Base-by-base conservation (phyloP, 2,329 filamentous ascomycete genomes). In the Diplodia intermedia region DNA sequence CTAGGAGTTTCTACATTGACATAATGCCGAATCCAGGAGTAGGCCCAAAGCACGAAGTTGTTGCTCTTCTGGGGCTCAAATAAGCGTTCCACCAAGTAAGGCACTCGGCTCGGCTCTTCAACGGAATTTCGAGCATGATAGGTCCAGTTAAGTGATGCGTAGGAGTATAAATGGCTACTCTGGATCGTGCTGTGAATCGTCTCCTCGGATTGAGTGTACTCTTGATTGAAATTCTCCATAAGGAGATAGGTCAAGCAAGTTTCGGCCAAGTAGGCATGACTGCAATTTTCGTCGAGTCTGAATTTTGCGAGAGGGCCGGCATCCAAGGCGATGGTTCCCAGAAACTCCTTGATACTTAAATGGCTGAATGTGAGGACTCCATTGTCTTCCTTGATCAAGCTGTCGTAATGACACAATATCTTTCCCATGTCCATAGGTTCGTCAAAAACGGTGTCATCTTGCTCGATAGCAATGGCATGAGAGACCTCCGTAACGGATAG, bases 331-430 rank as follows among this genome's bases (percentile, higher is more conserved):
- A 63, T 63, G 4, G 12, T 63, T 26, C 14, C 23, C 4, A 63
- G 43, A 14, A 36, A 63, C 15, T 63, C 60, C 49, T 63, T 63
- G 29, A 63, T 40, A 20, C 26, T 36, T 18, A 63, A 63, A 20
- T 63, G 60, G 23, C 47, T 63, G 43, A 63, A 63, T 2, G 20
- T 38, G 2, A 63, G 29, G 9, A 36, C 2, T 4, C 29, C 43
- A 20, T 63, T 36, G 1, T 36, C 26, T 5, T 63, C 26, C n/a
- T 18, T n/a, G 18, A 63, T n/a, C 3, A 63, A 43, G n/a, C 60
- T 63, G 40, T 47, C 50, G n/a, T 29, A 63, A 15, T 50, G 49
- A 11, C 43, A 33, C 9, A 63, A 4, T 11, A 63, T 26, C 23
- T 50, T 63, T 11, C 36, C 60, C 43, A 63, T 52, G 1, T 63